These are phyloP conservation scores for Candida sithepensis DNA, from an alignment of 805 yeast genomes.

Conservation along the genomic window DNA sequence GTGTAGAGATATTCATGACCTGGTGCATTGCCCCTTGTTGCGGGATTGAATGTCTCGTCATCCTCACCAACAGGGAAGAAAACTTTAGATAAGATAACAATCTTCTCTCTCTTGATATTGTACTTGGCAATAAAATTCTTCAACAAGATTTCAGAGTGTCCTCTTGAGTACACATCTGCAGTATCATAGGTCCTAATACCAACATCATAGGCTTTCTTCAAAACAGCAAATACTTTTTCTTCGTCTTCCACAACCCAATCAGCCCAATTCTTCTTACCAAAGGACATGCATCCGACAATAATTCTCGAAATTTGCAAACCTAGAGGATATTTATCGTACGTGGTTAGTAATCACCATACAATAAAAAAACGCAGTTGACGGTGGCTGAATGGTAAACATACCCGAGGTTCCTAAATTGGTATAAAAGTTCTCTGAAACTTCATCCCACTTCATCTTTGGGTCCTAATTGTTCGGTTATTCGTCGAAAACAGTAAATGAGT, in stretches of 20 bases:
- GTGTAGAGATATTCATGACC: slow-evolving; percentile 29
- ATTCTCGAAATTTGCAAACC: slow-evolving; percentile 47
- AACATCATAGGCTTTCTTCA: slow-evolving; percentile 42
- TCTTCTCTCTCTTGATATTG: slow-evolving; percentile 48
- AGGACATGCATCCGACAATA: slow-evolving; percentile 53
- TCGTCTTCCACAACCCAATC: slow-evolving; percentile 46
- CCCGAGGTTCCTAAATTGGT: slow-evolving; percentile 35
- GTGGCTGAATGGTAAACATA: background rate
- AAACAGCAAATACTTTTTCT: slow-evolving; percentile 37
- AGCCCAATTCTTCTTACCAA: slow-evolving; percentile 40
- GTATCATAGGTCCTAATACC: slow-evolving; percentile 51
- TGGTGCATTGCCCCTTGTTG: slow-evolving; percentile 42
- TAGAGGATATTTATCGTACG: background rate
- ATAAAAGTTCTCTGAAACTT: slow-evolving; percentile 14
- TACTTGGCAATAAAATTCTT: slow-evolving; percentile 50
- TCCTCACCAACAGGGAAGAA: slow-evolving; percentile 28
- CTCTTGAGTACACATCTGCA: slow-evolving; percentile 44
- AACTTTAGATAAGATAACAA: slow-evolving; percentile 52
- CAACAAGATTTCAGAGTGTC: slow-evolving; percentile 43
- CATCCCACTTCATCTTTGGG: slow-evolving; percentile 6
- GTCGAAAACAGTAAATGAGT: background rate
- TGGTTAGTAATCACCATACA: slow-evolving; percentile 24
- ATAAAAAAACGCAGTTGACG: background rate
- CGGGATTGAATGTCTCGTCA: slow-evolving; percentile 3
- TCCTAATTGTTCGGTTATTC: too few relatives aligned